A percentile compares a stretch with the other conserved stretches of the same genome.
Evolutionary conservation across 768 basidiomycete species (phyloP).

Genomic region (Rhizopogon rudus): DNA sequence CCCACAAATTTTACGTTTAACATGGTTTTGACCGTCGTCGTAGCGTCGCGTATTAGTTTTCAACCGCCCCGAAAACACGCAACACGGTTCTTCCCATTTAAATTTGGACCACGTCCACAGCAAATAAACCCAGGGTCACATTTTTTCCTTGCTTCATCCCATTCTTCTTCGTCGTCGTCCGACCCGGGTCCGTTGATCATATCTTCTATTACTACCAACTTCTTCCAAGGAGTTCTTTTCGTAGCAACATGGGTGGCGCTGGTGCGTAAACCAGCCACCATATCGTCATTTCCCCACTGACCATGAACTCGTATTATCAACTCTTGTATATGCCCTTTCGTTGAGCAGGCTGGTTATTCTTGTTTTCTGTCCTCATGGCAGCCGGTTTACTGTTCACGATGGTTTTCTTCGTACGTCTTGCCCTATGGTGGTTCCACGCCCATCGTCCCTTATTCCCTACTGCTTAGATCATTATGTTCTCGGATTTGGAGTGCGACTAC

Average conservation of each 20-base stretch:
- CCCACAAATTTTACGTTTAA: background rate
- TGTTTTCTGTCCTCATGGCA: slow-evolving; percentile 93
- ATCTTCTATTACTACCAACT: background rate
- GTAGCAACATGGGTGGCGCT: slow-evolving; percentile 35
- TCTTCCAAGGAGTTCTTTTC: too few relatives aligned
- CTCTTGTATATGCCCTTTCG: background rate
- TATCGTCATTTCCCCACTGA: background rate
- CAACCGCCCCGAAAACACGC: background rate
- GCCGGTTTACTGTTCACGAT: slow-evolving; percentile 95
- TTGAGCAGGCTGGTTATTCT: slow-evolving; percentile 84
- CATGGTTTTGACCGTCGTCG: background rate
- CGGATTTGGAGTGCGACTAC: slow-evolving; percentile 98
- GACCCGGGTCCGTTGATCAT: too few relatives aligned
- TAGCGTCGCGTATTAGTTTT: background rate
- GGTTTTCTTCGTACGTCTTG: slow-evolving; percentile 92
- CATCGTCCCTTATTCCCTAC: background rate
- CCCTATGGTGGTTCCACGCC: background rate
- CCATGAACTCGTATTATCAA: background rate
- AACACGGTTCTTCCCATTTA: background rate
- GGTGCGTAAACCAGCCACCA: slow-evolving; percentile 25
- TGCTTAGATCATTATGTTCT: slow-evolving; percentile 99
- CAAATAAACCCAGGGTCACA: background rate
- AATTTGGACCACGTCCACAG: background rate
- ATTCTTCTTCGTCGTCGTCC: background rate
- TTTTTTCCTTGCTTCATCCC: slow-evolving; percentile 1